Evolutionary conservation across 768 basidiomycete genomes (phyloP).

Genomic region (Boletus rubescentipes): DNA sequence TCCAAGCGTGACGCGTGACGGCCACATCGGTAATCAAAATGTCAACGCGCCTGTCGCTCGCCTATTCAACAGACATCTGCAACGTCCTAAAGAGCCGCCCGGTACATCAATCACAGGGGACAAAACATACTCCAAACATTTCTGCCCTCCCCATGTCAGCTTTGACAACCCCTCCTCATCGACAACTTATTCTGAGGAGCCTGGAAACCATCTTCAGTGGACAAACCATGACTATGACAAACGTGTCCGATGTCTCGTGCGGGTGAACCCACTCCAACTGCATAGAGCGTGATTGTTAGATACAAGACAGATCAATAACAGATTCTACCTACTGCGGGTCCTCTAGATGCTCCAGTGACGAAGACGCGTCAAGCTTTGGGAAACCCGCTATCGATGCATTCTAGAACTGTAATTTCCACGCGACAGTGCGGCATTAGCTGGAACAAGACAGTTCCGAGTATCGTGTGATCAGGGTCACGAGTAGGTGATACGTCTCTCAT

Average conservation of each 20-base stretch:
- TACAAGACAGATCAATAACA: neutral
- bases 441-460: neutral
- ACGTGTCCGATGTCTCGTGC: neutral
- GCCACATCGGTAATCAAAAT: conserved; percentile 3
- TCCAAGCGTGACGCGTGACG: conserved; percentile 1
- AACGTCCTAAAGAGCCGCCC: neutral
- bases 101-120: neutral
- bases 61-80: neutral
- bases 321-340: neutral
- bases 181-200: neutral
- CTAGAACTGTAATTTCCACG: neutral
- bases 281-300: neutral
- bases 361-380: neutral
- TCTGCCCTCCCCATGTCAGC: conserved; percentile 3
- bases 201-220: neutral
- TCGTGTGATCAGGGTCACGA: neutral
- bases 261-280: conserved; percentile 4
- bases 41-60: conserved; percentile 1
- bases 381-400: neutral
- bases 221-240: conserved; percentile 2
- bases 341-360: conserved; percentile 9
- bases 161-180: neutral
- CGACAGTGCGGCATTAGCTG: neutral
- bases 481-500: neutral
- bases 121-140: neutral